Evolutionary conservation across 2,329 filamentous ascomycete species (phyloP), one percentile per base, ranked within the genome.

Genomic region (Talaromyces funiculosus): DNA sequence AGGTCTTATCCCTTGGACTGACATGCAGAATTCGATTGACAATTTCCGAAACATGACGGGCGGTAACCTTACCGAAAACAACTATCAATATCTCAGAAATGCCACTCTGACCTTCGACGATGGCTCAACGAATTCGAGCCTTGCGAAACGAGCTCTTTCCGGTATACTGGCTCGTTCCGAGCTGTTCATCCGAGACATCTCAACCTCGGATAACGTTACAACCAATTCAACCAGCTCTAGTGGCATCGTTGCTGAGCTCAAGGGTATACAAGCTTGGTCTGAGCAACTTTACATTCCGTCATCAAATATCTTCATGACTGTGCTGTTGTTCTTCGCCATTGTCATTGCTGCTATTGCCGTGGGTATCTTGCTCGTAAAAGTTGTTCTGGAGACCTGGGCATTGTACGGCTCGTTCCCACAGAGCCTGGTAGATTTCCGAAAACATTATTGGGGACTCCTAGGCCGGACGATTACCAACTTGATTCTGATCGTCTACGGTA

Each of bases 381-480:
- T 96, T 61, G 85, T 97, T 56, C 84, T 99, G 55, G 94, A 97
- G 76, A 80, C 86, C 40, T 97, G 93, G 91, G 89, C 92, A 16
- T 80, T 97, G n/a, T 93, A 90, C 66, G 92, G 89, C 65, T 90
- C 81, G 62, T 95, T 97, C 71, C 92, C 94, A 12, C 82, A 90
- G 71, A 83, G 84, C 37, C 83, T 97, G 61, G 80, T 85, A 16
- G 87, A 89, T 49, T 97, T 97, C 84, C 89, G 94, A 66, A 90
- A 96, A 78, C 90, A 96, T 74, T 97, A 97, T 80, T 97, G 94
- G 94, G 89, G 90, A 66, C 86, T 92, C 59, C 88, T 99, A 72
- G 90, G 88, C 49, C 90, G 93, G 63, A 89, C 92, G 16, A 89
- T 97, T 69, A 96, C 92, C 45, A 90, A 90, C 66, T 82, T 99